phyloP scores from a whole-genome alignment of 2,329 filamentous ascomycete species.

The Clonostachys byssicola region DNA sequence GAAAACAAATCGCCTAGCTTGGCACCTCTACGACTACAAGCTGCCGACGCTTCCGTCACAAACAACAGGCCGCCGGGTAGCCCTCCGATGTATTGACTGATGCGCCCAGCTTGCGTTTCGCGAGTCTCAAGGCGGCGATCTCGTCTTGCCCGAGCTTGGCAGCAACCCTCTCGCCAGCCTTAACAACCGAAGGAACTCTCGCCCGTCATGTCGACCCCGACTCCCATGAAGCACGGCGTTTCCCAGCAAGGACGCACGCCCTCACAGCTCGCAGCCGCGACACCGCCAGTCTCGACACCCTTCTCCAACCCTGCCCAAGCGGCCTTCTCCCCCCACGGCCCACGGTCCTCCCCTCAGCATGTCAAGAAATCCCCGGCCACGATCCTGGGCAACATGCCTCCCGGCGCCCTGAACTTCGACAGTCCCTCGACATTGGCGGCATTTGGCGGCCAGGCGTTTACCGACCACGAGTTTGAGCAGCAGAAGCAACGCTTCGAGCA shows the following conservation, averaged over 20 bases:
- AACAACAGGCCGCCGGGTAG: too few relatives aligned
- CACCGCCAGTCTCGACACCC: constrained; percentile 63
- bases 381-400: constrained; percentile 39
- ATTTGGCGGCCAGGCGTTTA: constrained; percentile 35
- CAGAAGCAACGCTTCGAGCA: not conserved
- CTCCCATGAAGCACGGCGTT: constrained; percentile 39
- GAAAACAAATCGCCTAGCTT: too few relatives aligned
- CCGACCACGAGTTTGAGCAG: not conserved
- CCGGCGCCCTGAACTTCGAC: constrained; percentile 53
- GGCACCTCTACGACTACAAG: too few relatives aligned
- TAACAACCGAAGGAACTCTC: too few relatives aligned
- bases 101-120: too few relatives aligned
- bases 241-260: constrained; percentile 38
- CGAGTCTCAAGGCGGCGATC: too few relatives aligned
- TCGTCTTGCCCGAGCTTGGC: too few relatives aligned
- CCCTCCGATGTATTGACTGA: too few relatives aligned
- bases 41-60: too few relatives aligned
- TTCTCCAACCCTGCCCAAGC: constrained; percentile 55
- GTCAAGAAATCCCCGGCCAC: constrained; percentile 60
- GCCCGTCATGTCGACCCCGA: constrained; percentile 41
- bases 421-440: constrained; percentile 61
- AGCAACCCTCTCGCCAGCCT: too few relatives aligned
- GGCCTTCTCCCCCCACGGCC: constrained; percentile 56
- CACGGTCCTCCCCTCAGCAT: constrained; percentile 58
- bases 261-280: constrained; percentile 52